phyloP scores from a whole-genome alignment of 2,329 filamentous ascomycete genomes.

The Microthyrium microscopicum region DNA sequence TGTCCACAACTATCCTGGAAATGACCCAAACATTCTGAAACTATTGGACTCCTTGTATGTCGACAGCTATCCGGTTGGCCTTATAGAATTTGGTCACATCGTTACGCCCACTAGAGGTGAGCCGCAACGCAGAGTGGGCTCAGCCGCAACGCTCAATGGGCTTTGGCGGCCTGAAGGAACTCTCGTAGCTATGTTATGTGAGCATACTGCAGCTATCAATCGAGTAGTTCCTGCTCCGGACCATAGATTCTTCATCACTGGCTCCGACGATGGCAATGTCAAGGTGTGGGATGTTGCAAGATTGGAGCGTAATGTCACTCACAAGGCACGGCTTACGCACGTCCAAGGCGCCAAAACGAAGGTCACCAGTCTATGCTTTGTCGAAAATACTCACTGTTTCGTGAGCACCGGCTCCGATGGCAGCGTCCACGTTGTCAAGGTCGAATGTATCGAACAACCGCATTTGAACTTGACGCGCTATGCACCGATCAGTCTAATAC shows the following conservation, averaged over 20 bases:
- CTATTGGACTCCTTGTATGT: constrained; percentile 72
- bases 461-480: constrained; percentile 46
- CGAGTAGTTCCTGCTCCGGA: constrained; percentile 72
- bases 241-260: constrained; percentile 87
- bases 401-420: constrained; percentile 82
- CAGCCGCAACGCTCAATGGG: constrained; percentile 30
- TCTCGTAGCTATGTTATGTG: constrained; percentile 73
- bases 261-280: constrained; percentile 76
- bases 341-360: constrained; percentile 53
- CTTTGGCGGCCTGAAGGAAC: constrained; percentile 73
- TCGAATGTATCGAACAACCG: constrained; percentile 36
- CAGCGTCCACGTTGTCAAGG: constrained; percentile 73
- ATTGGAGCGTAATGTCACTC: constrained; percentile 78
- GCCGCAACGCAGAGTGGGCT: constrained; percentile 36
- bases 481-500: constrained; percentile 56
- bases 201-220: constrained; percentile 71
- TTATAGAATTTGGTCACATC: constrained; percentile 58
- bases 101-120: constrained; percentile 42
- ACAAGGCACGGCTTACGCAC: constrained; percentile 75
- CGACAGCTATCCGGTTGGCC: constrained; percentile 42
- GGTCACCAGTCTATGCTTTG: constrained; percentile 71
- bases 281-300: constrained; percentile 87
- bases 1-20: constrained; percentile 74
- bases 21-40: constrained; percentile 44
- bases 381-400: constrained; percentile 89